Conservation (phyloP, 495 filamentous ascomycete genomes). For the Sordaria brevicollis region DNA sequence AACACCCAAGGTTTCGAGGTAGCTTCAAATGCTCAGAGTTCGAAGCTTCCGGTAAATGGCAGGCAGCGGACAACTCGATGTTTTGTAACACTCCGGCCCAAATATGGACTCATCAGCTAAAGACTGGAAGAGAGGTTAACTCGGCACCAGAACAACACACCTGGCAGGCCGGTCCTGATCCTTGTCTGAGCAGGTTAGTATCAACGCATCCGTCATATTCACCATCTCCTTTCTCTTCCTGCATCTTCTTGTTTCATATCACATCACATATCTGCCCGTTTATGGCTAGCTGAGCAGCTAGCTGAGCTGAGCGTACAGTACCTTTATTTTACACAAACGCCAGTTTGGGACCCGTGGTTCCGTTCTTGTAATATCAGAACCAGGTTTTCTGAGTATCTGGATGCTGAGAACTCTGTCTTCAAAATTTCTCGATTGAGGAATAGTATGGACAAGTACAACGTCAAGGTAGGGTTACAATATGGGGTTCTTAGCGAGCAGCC, state of each 20-base stretch:
- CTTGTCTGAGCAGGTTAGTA: neutral
- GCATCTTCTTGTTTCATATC: neutral
- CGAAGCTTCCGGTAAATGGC: neutral
- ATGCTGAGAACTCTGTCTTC: neutral
- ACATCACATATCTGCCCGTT: neutral
- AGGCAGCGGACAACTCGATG: neutral
- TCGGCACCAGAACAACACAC: neutral
- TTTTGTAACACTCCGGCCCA: neutral
- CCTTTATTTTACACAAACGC: neutral
- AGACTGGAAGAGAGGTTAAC: neutral
- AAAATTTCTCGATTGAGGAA: neutral
- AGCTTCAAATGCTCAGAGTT: neutral
- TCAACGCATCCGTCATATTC: neutral
- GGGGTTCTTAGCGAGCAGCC: neutral
- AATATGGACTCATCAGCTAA: neutral
- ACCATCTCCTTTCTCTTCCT: neutral
- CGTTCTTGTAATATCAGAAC: neutral
- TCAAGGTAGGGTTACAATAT: neutral
- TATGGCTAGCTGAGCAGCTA: neutral
- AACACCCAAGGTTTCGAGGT: neutral
- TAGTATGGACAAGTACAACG: neutral
- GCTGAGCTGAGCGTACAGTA: neutral
- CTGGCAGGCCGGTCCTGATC: neutral
- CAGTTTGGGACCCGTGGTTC: neutral
- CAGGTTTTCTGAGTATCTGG: neutral